Base-by-base conservation (phyloP, 2,329 filamentous ascomycete species). In the Cercospora citrullina region DNA sequence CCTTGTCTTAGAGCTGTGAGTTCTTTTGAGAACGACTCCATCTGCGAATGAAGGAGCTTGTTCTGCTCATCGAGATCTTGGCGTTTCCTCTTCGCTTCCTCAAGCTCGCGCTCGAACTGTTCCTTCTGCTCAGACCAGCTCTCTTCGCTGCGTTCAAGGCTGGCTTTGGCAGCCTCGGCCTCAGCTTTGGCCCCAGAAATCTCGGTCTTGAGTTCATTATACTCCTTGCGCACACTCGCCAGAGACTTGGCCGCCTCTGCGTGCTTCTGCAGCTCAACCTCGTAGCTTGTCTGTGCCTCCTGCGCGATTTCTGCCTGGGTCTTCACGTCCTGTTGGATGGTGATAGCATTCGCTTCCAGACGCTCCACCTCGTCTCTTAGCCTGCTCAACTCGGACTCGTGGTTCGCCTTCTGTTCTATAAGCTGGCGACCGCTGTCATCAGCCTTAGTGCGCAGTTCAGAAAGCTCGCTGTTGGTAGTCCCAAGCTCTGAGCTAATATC, bases 211-310 rank as follows among this genome's bases (percentile, higher is more conserved):
- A 98, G 81, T 73, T 92, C 84, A 75, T 96, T 95, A 79, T 91
- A 87, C 72, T 98, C 93, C 4, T 85, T 84, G 62, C 95, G 91
- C 60, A 97, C 84, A 63, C 85, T 85, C 73, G 96, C 93, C 14
- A 97, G 84, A 39, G 88, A 87, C 80, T 93, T 94, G 12, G 94
- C 92, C n/a, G 94, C 95, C 72, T 97, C 93, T 1, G 94, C 94
- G 80, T 99, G 95, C 82, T 95, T 97, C 75, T 97, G 87, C 10
- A 99, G 86, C 79, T 99, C 95, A 70, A 90, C 90, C 79, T 99
- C 96, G 77, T 99, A 99, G 73, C 95, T 94, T 77, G 96, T 91
- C 78, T 99, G 95, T 3, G 95, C 93, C 78, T 93, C 91, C 63
- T 93, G 90, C 2, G 95, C 93, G 75, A 99, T 98, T 55, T 96